Evolutionary conservation across 305 asterid genomes (phyloP), one percentile per base, ranked within the genome.

Genomic region (Plantago lanceolata): DNA sequence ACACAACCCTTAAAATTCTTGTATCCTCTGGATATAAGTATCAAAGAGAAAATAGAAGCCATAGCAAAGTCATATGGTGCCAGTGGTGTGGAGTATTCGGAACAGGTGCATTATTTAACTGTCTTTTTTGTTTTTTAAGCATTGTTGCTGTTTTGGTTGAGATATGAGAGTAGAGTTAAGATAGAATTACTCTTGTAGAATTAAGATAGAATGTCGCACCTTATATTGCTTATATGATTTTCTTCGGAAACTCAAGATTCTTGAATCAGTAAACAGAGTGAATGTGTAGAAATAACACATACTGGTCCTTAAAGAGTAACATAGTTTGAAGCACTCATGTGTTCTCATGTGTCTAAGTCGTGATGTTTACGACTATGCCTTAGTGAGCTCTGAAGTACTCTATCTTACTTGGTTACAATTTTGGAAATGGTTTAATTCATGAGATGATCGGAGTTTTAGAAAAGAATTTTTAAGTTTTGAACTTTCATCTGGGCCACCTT

Each of bases 21-120:
- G 80, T 92, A 87, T 72, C 84, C 95, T n/a, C 75, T 92, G 73
- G 97, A 92, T 64, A 73, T 70, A 14, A 73, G 90, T 61, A 92
- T 92, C 77, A 87, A 92, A 75, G 94, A 85, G 74, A 92, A 92
- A 77, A 92, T 92, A 63, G 95, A 80, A 75, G 95, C 97, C 63
- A 92, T 92, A 73, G 97, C 95, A 11, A 89, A 79, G 71, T 92
- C 98, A 63, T 92, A 92, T 62, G 98, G 98, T 68, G 97, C 98
- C 63, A 78, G 81, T 44, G 94, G 97, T 2, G 95, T 92, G 44
- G 97, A 92, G 78, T 92, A 89, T 74, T 89, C 95, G 2, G 97
- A 92, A 63, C 88, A 92, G 95, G 98, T 92, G 75, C 26, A n/a
- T 21, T 31, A 68, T 61, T 31, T 44, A 51, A 24, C 67, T 55